Percentiles rank a stretch among this genome's conserved stretches.
These are phyloP conservation scores for Harringtonia lauricola DNA, from an alignment of 2,329 filamentous ascomycete genomes.

Conservation along the genomic window DNA sequence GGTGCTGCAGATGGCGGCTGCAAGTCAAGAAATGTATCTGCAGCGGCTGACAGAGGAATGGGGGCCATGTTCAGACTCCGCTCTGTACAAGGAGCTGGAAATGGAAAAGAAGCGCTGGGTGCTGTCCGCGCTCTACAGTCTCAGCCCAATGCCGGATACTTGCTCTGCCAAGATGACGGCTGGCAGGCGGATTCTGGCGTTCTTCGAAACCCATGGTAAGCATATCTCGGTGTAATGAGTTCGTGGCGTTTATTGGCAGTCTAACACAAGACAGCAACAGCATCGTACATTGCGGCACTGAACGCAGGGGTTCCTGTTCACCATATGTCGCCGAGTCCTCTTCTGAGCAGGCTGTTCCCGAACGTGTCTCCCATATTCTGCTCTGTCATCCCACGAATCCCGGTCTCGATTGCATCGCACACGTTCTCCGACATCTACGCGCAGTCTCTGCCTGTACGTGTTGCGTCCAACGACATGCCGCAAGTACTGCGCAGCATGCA, in stretches of 20 bases:
- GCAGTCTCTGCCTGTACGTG: conserved; percentile 43
- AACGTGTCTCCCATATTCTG: conserved; percentile 29
- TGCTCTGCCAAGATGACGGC: conserved; percentile 4
- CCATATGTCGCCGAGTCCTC: conserved; percentile 32
- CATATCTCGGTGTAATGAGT: background rate
- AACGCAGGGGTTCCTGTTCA: conserved; percentile 29
- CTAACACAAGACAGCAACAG: conserved; percentile 25
- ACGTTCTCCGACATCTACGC: conserved; percentile 40
- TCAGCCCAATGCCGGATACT: conserved; percentile 23
- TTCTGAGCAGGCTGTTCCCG: conserved; percentile 24
- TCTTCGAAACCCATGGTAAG: conserved; percentile 41
- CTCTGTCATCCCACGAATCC: conserved; percentile 23
- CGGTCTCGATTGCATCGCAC: conserved; percentile 26
- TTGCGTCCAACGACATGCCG: conserved; percentile 45
- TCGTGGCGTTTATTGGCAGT: background rate
- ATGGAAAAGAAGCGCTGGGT: conserved; percentile 26
- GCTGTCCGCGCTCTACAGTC: conserved; percentile 31
- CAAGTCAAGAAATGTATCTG: conserved; percentile 39
- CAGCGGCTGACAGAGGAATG: conserved; percentile 42
- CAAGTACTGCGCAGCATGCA: conserved; percentile 44
- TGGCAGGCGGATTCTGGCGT: conserved; percentile 28
- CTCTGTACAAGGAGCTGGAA: conserved; percentile 39
- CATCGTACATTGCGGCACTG: conserved; percentile 36
- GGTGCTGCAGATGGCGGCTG: conserved; percentile 42
- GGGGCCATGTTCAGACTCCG: conserved; percentile 35